Conservation (phyloP, 2,329 filamentous ascomycete species). For the Bipolaris cookei region DNA sequence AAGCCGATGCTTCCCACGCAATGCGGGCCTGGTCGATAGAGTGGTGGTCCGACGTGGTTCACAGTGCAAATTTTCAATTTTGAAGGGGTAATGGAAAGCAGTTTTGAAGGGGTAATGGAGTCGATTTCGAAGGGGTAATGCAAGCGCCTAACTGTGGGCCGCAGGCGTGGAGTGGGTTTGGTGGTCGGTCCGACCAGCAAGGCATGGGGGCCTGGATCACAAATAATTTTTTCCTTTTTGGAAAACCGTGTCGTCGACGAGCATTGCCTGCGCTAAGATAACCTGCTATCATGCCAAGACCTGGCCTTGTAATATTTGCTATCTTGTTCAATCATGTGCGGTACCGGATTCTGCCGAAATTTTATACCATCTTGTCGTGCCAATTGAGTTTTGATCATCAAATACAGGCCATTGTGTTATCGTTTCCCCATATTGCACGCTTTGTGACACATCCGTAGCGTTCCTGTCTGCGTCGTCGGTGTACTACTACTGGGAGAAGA, state of each 20-base stretch:
- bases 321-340: constrained; percentile 13
- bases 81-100: constrained; percentile 45
- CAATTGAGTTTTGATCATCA: constrained; percentile 4
- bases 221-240: not conserved
- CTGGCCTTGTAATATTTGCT: constrained; percentile 6
- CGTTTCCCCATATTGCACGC: constrained; percentile 1
- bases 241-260: constrained; percentile 2
- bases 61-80: constrained; percentile 44
- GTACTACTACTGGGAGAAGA: constrained; percentile 1
- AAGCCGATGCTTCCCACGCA: constrained; percentile 33
- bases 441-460: not conserved
- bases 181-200: constrained; percentile 26
- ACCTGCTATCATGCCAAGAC: constrained; percentile 9
- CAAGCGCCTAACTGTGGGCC: constrained; percentile 22
- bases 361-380: constrained; percentile 3
- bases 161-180: not conserved
- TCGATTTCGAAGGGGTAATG: constrained; percentile 42
- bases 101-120: constrained; percentile 47
- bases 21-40: constrained; percentile 7
- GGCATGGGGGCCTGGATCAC: constrained; percentile 15
- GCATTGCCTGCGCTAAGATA: constrained; percentile 9
- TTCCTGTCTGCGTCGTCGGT: not conserved
- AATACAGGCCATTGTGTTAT: constrained; percentile 2
- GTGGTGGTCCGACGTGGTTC: constrained; percentile 6
- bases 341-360: constrained; percentile 17